A percentile compares a stretch with the other conserved stretches of the same genome.
Evolutionary conservation across 139 green algal species (phyloP).

Genomic region (Coccomyxa sp.): DNA sequence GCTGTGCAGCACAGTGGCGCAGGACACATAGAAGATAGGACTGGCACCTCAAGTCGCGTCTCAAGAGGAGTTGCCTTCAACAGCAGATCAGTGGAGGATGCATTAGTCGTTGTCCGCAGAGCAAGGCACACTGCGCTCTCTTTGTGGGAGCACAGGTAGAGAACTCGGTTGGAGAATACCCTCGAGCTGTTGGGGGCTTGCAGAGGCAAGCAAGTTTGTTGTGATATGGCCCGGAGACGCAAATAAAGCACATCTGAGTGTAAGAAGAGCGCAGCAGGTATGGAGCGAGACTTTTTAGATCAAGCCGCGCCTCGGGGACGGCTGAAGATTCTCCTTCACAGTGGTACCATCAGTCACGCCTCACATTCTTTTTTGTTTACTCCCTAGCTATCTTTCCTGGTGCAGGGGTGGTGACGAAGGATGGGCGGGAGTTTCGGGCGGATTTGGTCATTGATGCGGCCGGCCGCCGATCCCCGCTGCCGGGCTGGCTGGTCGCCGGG

Average conservation of each 20-base stretch:
- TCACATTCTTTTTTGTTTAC: not conserved
- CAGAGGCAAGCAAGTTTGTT: too few relatives aligned
- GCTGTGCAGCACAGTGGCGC: not conserved
- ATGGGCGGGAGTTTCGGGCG: not conserved
- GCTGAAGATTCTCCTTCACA: not conserved
- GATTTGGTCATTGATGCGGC: not conserved
- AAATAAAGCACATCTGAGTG: not conserved
- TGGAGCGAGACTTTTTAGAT: not conserved
- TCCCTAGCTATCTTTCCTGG: not conserved
- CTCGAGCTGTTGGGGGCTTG: too few relatives aligned
- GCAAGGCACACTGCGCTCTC: too few relatives aligned
- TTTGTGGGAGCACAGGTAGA: too few relatives aligned
- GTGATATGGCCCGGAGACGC: too few relatives aligned
- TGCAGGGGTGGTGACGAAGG: not conserved
- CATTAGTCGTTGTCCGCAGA: too few relatives aligned
- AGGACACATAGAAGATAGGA: not conserved
- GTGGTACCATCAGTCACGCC: not conserved
- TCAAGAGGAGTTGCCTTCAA: too few relatives aligned
- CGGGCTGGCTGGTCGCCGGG: not conserved
- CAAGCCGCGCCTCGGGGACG: too few relatives aligned
- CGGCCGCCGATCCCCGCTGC: not conserved
- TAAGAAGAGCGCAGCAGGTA: not conserved
- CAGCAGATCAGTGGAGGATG: too few relatives aligned
- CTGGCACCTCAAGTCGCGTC: too few relatives aligned
- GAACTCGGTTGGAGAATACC: too few relatives aligned